phyloP scores from a whole-genome alignment of 495 filamentous ascomycete genomes.

The Daldinia decipiens region DNA sequence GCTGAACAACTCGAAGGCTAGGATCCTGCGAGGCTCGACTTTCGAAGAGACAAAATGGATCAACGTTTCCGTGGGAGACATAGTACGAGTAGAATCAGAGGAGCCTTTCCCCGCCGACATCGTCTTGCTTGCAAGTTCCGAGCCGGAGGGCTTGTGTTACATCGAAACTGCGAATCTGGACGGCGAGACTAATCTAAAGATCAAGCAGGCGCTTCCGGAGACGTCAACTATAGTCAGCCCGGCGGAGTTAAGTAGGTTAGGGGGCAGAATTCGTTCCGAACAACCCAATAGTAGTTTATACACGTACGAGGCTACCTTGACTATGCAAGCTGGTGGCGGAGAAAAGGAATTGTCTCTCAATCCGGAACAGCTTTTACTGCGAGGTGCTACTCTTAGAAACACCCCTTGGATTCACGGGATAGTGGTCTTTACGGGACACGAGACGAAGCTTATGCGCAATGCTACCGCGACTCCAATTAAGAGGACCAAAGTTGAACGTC shows the following conservation, averaged over 20 bases:
- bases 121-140: conserved; percentile 90
- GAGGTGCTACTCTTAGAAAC: conserved; percentile 94
- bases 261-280: conserved; percentile 89
- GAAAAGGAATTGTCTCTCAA: conserved; percentile 79
- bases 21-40: conserved; percentile 81
- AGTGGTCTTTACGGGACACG: conserved; percentile 97
- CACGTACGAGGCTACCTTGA: conserved; percentile 97
- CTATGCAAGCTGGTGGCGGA: conserved; percentile 89
- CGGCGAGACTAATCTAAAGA: conserved; percentile 98
- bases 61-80: conserved; percentile 92
- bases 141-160: conserved; percentile 97
- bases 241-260: conserved; percentile 83
- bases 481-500: conserved; percentile 90
- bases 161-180: conserved; percentile 99
- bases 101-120: conserved; percentile 96
- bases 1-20: conserved; percentile 88
- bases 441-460: conserved; percentile 99
- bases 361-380: conserved; percentile 82
- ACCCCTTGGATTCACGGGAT: conserved; percentile 98
- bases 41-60: conserved; percentile 94
- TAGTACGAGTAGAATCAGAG: conserved; percentile 93
- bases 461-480: conserved; percentile 98
- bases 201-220: conserved; percentile 98
- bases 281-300: conserved; percentile 99
- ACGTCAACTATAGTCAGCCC: conserved; percentile 88